A percentile compares a stretch with the other conserved stretches of the same genome.
Evolutionary conservation across 495 filamentous ascomycete genomes (phyloP).

Genomic region (Penicillium salamii): DNA sequence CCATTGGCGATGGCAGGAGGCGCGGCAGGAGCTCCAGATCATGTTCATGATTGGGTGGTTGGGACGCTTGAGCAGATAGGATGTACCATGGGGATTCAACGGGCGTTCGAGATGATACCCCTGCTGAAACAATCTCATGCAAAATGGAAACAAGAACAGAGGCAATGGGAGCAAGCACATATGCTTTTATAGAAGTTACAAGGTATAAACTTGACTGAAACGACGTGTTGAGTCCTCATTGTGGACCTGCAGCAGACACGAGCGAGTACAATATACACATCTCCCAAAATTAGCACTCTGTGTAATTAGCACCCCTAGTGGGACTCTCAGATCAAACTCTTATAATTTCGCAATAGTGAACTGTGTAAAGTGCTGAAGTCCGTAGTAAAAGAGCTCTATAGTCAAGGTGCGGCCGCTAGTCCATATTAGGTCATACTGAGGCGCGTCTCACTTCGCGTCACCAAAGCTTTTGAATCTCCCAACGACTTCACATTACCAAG

Average conservation of each 20-base stretch:
- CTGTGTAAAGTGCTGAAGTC: no score
- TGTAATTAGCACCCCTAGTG: no score
- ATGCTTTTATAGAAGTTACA: no score
- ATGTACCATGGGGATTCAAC: slow-evolving; percentile 27
- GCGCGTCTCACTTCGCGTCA: slow-evolving; percentile 6
- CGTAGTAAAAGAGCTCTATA: no score
- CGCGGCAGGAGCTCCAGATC: slow-evolving; percentile 22
- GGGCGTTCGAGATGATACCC: slow-evolving; percentile 20
- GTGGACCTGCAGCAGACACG: no score
- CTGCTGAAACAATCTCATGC: slow-evolving; percentile 8
- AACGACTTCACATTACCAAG: neutral
- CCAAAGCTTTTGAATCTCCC: neutral
- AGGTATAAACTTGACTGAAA: no score
- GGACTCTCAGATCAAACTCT: no score
- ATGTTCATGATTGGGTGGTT: slow-evolving; percentile 28
- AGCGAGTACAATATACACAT: no score
- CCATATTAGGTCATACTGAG: neutral
- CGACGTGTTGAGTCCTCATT: no score
- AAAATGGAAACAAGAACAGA: slow-evolving; percentile 3
- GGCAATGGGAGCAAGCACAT: slow-evolving; percentile 1
- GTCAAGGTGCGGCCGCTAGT: neutral
- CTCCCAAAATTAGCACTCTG: no score
- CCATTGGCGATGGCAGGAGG: slow-evolving; percentile 28
- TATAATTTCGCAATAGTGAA: no score
- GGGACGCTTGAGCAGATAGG: slow-evolving; percentile 28